A percentile compares a stretch with the other conserved stretches of the same genome.
phyloP scores from a whole-genome alignment of 495 filamentous ascomycete genomes.

The Rusavskia elegans region DNA sequence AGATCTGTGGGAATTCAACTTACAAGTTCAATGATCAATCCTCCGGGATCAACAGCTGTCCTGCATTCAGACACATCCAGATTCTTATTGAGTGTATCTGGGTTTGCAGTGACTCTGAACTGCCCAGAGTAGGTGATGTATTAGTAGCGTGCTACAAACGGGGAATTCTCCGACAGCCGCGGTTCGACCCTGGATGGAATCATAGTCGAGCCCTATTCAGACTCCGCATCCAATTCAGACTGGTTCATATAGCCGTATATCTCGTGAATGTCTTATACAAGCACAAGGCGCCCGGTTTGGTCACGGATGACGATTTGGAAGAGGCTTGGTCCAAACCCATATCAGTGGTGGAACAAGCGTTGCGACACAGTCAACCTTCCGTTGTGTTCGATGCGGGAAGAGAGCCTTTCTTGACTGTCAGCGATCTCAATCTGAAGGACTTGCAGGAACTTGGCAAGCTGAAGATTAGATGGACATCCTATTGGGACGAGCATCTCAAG shows the following conservation, averaged over 20 bases:
- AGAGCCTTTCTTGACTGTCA: background rate
- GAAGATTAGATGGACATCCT: background rate
- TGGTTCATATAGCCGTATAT: background rate
- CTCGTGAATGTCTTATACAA: background rate
- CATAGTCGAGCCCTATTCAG: too few relatives aligned
- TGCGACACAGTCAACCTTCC: background rate
- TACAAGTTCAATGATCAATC: background rate
- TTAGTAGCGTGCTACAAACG: background rate
- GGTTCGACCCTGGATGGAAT: background rate
- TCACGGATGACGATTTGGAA: background rate
- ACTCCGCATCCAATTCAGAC: background rate
- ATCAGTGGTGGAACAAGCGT: background rate
- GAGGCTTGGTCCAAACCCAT: background rate
- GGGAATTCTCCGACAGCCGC: background rate
- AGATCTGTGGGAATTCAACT: background rate
- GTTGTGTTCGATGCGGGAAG: background rate
- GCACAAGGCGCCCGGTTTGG: background rate
- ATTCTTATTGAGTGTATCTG: constrained; percentile 1
- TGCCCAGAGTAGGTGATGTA: background rate
- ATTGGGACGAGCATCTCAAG: constrained; percentile 3
- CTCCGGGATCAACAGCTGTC: background rate
- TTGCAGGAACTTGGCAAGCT: background rate
- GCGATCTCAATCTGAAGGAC: background rate
- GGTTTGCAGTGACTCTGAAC: background rate
- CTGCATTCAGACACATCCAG: background rate